A percentile compares a stretch with the other conserved stretches of the same genome.
These are phyloP conservation scores for Claviceps purpurea DNA, from an alignment of 2,329 filamentous ascomycete genomes.

Conservation along the genomic window DNA sequence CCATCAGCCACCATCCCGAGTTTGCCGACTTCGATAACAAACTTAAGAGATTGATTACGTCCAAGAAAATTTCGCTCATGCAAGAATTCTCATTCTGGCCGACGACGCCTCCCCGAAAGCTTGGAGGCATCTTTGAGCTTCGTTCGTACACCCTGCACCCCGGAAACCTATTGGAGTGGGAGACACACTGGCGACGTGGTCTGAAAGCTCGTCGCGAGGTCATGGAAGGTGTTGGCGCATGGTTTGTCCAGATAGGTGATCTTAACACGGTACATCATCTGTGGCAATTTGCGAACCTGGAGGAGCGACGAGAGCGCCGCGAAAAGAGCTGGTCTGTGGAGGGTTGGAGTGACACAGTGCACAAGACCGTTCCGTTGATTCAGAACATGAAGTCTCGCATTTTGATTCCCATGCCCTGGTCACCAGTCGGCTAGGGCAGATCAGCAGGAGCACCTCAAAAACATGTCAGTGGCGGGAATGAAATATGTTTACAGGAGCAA, in stretches of 20 bases:
- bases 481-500: no score
- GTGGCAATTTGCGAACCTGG: slow-evolving; percentile 95
- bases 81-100: slow-evolving; percentile 99
- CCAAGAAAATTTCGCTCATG: slow-evolving; percentile 86
- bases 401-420: slow-evolving; percentile 92
- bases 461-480: background rate
- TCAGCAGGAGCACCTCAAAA: background rate
- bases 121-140: slow-evolving; percentile 90
- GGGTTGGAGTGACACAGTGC: slow-evolving; percentile 93
- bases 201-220: slow-evolving; percentile 84
- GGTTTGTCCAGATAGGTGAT: slow-evolving; percentile 97
- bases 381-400: slow-evolving; percentile 93
- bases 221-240: slow-evolving; percentile 96
- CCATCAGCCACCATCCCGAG: slow-evolving; percentile 69
- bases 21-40: slow-evolving; percentile 73
- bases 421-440: slow-evolving; percentile 59
- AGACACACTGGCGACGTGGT: slow-evolving; percentile 92
- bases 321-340: slow-evolving; percentile 94
- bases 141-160: slow-evolving; percentile 94
- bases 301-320: slow-evolving; percentile 78
- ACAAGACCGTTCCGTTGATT: slow-evolving; percentile 96
- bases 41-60: slow-evolving; percentile 71
- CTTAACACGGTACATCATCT: slow-evolving; percentile 96
- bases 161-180: slow-evolving; percentile 94
- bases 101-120: slow-evolving; percentile 74